Evolutionary conservation across 1,139 yeast genomes (phyloP), one percentile per base, ranked within the genome.

Genomic region (Kodamaea arcana): DNA sequence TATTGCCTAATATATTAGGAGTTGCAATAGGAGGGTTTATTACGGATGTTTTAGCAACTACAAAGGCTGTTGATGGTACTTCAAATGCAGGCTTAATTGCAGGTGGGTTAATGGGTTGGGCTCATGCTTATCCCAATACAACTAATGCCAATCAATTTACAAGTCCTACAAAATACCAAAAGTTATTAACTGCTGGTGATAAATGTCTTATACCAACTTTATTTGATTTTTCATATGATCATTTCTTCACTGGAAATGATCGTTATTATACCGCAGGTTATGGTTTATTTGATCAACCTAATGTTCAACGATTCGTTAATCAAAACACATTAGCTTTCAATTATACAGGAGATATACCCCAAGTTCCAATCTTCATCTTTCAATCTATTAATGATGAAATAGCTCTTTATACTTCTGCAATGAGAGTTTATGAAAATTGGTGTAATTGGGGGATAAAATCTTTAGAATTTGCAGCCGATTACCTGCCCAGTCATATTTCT

Each of bases 1-100:
- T 62, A 31, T 31, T 29, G 8, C 18, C 37, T 1, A 48, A 52
- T 31, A 39, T 62, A 11, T 43, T 51, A 24, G 66, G 65, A 10
- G 55, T 52, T n/a, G 63, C 66, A 0, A 24, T 58, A 14, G 68
- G 68, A 3, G 67, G 68, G 1, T 45, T 54, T 39, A 55, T 57
- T 8, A 47, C 62, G 4, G 58, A 47, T 49, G 37, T 51, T 41
- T 31, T 53, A 1, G 48, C 46, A 25, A 31, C 37, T 11, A 54
- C 53, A 3, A 46, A 37, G 11, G 40, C 37, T 5, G 39, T 46
- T 15, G 59, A 58, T 32, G 62, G 60, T 1, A 42, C 43, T 3
- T 4, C 43, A 1, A 51, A 50, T 32, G 53, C 63, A 2, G 67
- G 65, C 0, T 44, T 61, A 20, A 42, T 51, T 9, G 47, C 52